These are phyloP conservation scores for Chalciporus chontae DNA, from an alignment of 768 basidiomycete species.

Conservation along the genomic window DNA sequence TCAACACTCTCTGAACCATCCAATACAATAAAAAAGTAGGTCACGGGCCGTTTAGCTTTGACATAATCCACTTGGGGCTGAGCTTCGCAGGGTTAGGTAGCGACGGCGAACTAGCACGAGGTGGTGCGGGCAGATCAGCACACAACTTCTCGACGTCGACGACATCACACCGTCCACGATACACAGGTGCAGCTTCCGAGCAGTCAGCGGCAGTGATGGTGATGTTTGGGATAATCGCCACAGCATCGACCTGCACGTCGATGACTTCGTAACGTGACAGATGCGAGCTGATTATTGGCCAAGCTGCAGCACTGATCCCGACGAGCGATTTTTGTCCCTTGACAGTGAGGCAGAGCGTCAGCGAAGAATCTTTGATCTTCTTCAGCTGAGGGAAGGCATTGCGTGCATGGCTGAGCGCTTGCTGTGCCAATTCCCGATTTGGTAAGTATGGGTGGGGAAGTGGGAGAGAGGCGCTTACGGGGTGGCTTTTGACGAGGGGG, in stretches of 20 bases:
- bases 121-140: neutral
- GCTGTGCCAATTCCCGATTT: slow-evolving; percentile 27
- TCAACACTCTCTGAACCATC: neutral
- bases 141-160: slow-evolving; percentile 14
- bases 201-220: slow-evolving; percentile 20
- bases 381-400: slow-evolving; percentile 46
- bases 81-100: neutral
- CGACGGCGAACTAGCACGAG: neutral
- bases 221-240: slow-evolving; percentile 27
- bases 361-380: slow-evolving; percentile 35
- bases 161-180: slow-evolving; percentile 15
- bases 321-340: slow-evolving; percentile 35
- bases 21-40: neutral
- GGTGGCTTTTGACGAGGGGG: slow-evolving; percentile 38
- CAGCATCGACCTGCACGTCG: slow-evolving; percentile 33
- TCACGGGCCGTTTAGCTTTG: slow-evolving; percentile 1
- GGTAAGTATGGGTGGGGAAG: neutral
- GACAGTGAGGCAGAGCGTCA: slow-evolving; percentile 42
- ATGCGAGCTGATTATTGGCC: slow-evolving; percentile 40
- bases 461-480: slow-evolving; percentile 31
- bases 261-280: slow-evolving; percentile 47
- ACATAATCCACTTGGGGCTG: slow-evolving; percentile 13
- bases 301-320: slow-evolving; percentile 51
- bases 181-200: slow-evolving; percentile 37
- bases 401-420: slow-evolving; percentile 48